phyloP scores from a whole-genome alignment of 352 stramenopile genomes.

The Lagenidium giganteum region DNA sequence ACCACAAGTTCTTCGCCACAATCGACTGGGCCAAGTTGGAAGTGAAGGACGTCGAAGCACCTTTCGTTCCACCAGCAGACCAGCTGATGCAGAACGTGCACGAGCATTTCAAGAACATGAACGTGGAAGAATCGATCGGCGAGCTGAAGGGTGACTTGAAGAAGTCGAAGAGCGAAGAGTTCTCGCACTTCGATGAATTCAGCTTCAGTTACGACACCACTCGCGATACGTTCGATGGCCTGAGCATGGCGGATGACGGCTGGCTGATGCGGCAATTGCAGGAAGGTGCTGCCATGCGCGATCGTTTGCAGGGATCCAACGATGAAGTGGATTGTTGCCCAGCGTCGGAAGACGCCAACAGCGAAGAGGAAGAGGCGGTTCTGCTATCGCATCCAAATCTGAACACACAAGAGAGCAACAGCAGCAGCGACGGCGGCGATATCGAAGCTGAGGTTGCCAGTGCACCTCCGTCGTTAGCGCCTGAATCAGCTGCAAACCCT shows the following conservation, averaged over 20 bases:
- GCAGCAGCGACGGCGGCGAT: slow-evolving; percentile 63
- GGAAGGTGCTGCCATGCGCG: slow-evolving; percentile 70
- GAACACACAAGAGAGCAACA: slow-evolving; percentile 50
- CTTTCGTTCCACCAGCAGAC: slow-evolving; percentile 74
- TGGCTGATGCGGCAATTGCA: slow-evolving; percentile 79
- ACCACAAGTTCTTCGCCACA: slow-evolving; percentile 60
- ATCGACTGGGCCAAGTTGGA: slow-evolving; percentile 76
- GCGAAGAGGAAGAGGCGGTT: slow-evolving; percentile 56
- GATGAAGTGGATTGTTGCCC: slow-evolving; percentile 41
- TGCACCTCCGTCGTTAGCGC: too few species aligned
- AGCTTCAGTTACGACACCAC: slow-evolving; percentile 83
- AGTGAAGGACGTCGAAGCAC: slow-evolving; percentile 73
- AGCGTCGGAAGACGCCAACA: slow-evolving; percentile 38
- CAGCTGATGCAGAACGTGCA: slow-evolving; percentile 87
- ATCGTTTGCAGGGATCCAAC: slow-evolving; percentile 37
- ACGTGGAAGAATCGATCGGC: slow-evolving; percentile 76
- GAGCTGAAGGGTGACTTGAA: slow-evolving; percentile 42
- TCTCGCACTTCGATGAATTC: slow-evolving; percentile 87
- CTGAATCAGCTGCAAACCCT: too few species aligned
- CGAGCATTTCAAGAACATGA: slow-evolving; percentile 88
- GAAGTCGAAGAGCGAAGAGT: slow-evolving; percentile 38
- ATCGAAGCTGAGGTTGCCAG: too few species aligned
- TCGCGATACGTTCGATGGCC: slow-evolving; percentile 65
- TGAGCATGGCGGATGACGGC: slow-evolving; percentile 80
- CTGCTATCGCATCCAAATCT: slow-evolving; percentile 31